phyloP scores from a whole-genome alignment of 345 rosid genomes.

The Salix arbutifolia region DNA sequence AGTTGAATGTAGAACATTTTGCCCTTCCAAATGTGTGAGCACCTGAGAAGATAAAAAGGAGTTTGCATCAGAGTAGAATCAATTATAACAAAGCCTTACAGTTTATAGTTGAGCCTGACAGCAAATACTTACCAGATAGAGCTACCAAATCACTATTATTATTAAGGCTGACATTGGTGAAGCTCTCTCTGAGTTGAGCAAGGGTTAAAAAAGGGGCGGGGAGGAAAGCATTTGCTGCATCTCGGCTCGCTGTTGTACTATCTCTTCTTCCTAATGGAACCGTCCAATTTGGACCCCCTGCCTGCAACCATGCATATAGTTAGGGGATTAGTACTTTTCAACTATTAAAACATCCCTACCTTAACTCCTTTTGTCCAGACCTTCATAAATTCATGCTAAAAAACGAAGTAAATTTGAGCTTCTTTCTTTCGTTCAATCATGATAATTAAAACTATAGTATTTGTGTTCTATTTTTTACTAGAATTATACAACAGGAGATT shows the following conservation, averaged over 20 bases:
- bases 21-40: slow-evolving; percentile 69
- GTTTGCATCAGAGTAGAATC: not conserved
- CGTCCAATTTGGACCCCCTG: slow-evolving; percentile 36
- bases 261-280: slow-evolving; percentile 34
- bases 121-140: slow-evolving; percentile 12
- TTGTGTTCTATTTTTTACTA: not conserved
- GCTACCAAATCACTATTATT: slow-evolving; percentile 22
- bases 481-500: not conserved
- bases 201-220: slow-evolving; percentile 14
- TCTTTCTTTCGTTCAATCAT: too few relatives aligned
- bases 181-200: not conserved
- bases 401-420: too few relatives aligned
- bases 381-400: too few relatives aligned
- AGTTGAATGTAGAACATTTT: slow-evolving; percentile 28
- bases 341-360: too few relatives aligned
- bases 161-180: slow-evolving; percentile 22
- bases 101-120: not conserved
- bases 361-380: too few relatives aligned
- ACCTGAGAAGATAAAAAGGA: slow-evolving; percentile 22
- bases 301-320: slow-evolving; percentile 9
- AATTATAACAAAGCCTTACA: not conserved
- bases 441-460: too few relatives aligned
- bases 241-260: slow-evolving; percentile 23
- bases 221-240: slow-evolving; percentile 13
- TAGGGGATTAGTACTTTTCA: too few relatives aligned